These are phyloP conservation scores for Leishmania major DNA, from an alignment of 208 protist genomes.

Conservation along the genomic window DNA sequence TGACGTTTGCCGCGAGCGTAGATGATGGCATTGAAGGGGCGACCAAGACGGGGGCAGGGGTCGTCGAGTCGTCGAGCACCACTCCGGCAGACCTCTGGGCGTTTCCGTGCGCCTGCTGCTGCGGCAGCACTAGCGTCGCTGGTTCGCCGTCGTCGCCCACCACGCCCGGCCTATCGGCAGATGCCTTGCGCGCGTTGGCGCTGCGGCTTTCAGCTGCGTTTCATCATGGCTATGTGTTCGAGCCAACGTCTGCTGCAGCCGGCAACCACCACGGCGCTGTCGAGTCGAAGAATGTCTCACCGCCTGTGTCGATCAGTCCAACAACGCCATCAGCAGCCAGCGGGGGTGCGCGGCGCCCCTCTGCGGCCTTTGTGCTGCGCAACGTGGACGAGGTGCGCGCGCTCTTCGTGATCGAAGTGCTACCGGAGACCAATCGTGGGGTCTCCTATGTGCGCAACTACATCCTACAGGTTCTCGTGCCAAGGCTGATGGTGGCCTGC, in stretches of 20 bases:
- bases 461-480: slow-evolving; percentile 81
- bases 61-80: not conserved
- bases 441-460: slow-evolving; percentile 89
- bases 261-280: not conserved
- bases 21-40: slow-evolving; percentile 2
- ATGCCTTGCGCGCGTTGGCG: slow-evolving; percentile 17
- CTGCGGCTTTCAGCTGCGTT: slow-evolving; percentile 22
- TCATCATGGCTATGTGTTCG: slow-evolving; percentile 48
- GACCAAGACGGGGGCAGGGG: slow-evolving; percentile 2
- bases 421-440: slow-evolving; percentile 66
- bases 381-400: slow-evolving; percentile 44
- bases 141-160: not conserved
- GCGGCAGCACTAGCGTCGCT: not conserved
- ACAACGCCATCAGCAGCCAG: not conserved
- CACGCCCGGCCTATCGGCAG: not conserved
- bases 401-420: slow-evolving; percentile 63
- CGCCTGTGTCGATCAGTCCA: not conserved
- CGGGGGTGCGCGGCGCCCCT: slow-evolving; percentile 1
- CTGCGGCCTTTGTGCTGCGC: slow-evolving; percentile 33
- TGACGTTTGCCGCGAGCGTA: slow-evolving; percentile 22
- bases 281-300: not conserved
- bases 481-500: slow-evolving; percentile 43
- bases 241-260: slow-evolving; percentile 6
- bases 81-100: slow-evolving; percentile 21
- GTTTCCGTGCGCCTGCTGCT: slow-evolving; percentile 32